Base-by-base conservation (phyloP, 345 rosid species). In the Raphanus sativus region DNA sequence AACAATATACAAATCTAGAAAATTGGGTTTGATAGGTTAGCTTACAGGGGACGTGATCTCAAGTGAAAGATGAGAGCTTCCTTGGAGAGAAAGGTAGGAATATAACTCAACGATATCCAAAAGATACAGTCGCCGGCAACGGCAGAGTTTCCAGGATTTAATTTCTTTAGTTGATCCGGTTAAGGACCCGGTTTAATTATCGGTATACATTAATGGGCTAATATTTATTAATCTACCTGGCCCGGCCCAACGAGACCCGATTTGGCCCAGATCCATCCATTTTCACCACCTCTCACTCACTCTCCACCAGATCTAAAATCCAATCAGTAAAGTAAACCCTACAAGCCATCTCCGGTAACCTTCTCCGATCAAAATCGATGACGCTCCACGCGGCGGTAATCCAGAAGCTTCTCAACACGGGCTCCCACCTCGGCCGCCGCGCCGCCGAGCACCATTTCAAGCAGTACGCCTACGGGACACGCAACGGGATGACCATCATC, bases 361-460 rank as follows among this genome's bases (percentile, higher is more conserved):
- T 32, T 45, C 11, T 4, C 70, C 77, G 16, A 65, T 42, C 28
- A 55, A 55, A 67, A 4, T 1, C 42, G 28, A 92, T 92, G 99
- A 89, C 99, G 67, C 77, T 95, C 67, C 98, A 95, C 83, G 89
- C 97, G 0, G 76, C 91, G 0, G 83, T 95, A 59, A 95, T 95
- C 83, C 98, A 92, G 76, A 92, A 90, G 81, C 97, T 95, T 7
- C 87, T 95, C 3, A 87, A 78, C 80, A 91, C 98, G 4, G 91
- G 91, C 60, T 84, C 96, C 50, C 99, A 95, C 75, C 76, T 95
- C 56, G 92, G 98, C 58, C 91, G 91, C 29, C 93, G 90, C 4
- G 86, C 81, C 4, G 91, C 90, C 1, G 83, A 85, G 74, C 89
- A 92, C 73, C 99, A 95, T 80, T 89, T 95, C 87, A 95, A 92